phyloP scores from a whole-genome alignment of 805 yeast species.

The Candida railenensis region DNA sequence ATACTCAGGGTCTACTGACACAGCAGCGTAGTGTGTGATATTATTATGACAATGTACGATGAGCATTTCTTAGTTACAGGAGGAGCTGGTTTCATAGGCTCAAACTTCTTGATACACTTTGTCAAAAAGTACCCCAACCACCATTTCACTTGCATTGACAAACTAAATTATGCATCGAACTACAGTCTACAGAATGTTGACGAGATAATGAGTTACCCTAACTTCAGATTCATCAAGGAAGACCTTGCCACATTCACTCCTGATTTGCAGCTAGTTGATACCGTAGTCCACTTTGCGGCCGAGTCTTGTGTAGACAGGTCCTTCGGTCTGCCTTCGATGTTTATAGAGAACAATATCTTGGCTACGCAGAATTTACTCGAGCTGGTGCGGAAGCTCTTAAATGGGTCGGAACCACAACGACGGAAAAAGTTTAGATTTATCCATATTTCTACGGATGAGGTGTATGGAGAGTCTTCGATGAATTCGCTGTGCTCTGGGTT shows the following conservation, averaged over 20 bases:
- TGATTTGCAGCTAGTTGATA: constrained; percentile 15
- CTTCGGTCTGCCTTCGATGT: constrained; percentile 41
- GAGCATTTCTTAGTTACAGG: constrained; percentile 46
- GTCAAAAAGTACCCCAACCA: constrained; percentile 25
- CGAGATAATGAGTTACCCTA: constrained; percentile 10
- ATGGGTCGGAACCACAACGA: constrained; percentile 4
- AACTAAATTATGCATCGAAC: constrained; percentile 45
- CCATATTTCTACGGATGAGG: constrained; percentile 61
- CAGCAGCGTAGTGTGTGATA: background rate
- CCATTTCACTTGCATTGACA: constrained; percentile 45
- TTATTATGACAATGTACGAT: constrained; percentile 5
- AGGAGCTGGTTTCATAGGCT: constrained; percentile 59
- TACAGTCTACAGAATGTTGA: constrained; percentile 22
- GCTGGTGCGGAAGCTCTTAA: constrained; percentile 21
- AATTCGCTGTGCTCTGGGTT: background rate
- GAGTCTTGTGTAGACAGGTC: constrained; percentile 56
- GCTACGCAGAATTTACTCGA: constrained; percentile 51
- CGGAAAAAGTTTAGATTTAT: constrained; percentile 21
- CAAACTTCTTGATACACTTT: constrained; percentile 41
- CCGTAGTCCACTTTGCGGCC: constrained; percentile 54
- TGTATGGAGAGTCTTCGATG: constrained; percentile 45
- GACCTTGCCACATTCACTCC: constrained; percentile 26
- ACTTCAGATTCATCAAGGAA: constrained; percentile 23
- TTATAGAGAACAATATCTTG: constrained; percentile 44
- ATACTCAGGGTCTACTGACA: too few species aligned